Evolutionary conservation across 345 rosid genomes (phyloP).

Genomic region (Draba incana): DNA sequence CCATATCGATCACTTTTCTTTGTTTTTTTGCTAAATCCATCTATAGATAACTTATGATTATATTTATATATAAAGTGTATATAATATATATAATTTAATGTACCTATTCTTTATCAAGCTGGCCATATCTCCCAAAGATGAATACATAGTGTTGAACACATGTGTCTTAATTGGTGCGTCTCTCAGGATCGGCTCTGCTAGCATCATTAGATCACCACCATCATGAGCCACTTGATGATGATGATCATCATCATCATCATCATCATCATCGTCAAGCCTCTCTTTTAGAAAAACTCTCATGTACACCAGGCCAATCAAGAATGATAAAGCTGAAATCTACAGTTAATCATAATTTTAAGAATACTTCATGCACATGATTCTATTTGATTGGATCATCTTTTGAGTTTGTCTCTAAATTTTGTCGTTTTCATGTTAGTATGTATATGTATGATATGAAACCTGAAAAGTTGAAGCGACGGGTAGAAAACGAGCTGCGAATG

Average conservation of each 20-base stretch:
- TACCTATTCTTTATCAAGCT: conserved; percentile 65
- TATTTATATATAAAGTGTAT: background rate
- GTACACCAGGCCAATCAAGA: conserved; percentile 61
- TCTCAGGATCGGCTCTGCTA: conserved; percentile 54
- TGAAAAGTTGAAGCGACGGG: conserved; percentile 56
- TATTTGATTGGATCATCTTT: background rate
- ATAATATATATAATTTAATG: background rate
- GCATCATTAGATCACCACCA: conserved; percentile 9
- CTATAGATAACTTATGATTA: background rate
- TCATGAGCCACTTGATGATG: too few relatives aligned
- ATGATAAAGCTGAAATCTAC: conserved; percentile 59
- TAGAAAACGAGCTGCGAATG: conserved; percentile 73
- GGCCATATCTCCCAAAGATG: conserved; percentile 52
- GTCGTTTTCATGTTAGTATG: background rate
- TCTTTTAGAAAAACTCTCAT: conserved; percentile 82
- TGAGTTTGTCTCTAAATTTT: background rate
- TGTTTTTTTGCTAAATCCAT: background rate
- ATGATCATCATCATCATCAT: background rate
- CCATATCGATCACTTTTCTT: background rate
- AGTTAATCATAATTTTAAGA: background rate
- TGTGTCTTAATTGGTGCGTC: conserved; percentile 20
- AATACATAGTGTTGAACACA: conserved; percentile 46
- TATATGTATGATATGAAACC: conserved; percentile 41
- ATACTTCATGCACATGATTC: too few relatives aligned
- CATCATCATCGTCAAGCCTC: conserved; percentile 37